Base-by-base conservation (phyloP, 495 filamentous ascomycete genomes). In the Pyrenula aspistea region DNA sequence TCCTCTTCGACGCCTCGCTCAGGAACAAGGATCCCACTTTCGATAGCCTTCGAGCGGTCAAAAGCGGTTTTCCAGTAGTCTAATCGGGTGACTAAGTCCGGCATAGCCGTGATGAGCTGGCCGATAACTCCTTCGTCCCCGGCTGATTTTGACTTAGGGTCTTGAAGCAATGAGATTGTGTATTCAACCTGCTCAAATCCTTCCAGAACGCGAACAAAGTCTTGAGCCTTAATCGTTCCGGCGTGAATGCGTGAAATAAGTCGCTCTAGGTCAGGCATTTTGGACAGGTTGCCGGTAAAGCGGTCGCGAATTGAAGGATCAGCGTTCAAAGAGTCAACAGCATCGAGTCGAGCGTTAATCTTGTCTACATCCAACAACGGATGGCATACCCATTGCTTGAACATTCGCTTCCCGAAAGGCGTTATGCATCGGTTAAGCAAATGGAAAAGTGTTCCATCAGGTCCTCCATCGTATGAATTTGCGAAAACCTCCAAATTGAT, bases 171-270 rank as follows among this genome's bases (percentile, higher is more conserved):
- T 57, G 81, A 79, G 78, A 95, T 88, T 0, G 88, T 93, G 64
- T 91, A 89, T 49, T 94, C 89, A 19, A 97, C 96, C 67, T 95
- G 92, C 69, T 97, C 94, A 63, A 97, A 99, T 0, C 94, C 94
- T 64, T 99, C 91, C 0, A 99, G 75, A 2, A 97, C 92, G n/a
- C 80, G 83, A 22, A 95, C 82, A 64, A 99, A 99, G 67, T 97
- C 93, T 48, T 89, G 84, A 0, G 91, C 80, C 63, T 83, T 90
- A 73, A 91, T 95, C 24, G 81, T 80, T 2, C 88, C 88, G 4
- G 94, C 94, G 64, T 99, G 94, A 21, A 99, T 86, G 3, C 94
- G 85, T 25, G 94, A 97, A 56, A 97, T 94, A 49, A 97, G 74
- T 19, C 94, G 80, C 68, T 99, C 94, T 20, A 99, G 78, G 66